Evolutionary conservation across 495 filamentous ascomycete species (phyloP).

Genomic region (Aspergillus funiculosus): DNA sequence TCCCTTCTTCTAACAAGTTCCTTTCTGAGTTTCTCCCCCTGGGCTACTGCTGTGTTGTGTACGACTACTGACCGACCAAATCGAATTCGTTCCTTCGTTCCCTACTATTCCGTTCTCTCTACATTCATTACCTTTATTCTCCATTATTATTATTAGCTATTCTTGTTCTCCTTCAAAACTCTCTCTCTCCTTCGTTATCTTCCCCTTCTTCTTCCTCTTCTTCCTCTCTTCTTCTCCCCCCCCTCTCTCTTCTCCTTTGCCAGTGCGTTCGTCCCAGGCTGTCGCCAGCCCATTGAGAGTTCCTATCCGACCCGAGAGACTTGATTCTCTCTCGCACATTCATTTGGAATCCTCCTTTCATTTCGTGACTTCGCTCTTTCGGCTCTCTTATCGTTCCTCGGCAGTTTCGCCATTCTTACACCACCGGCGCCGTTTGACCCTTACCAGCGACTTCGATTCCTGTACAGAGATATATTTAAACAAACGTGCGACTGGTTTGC

Average conservation of each 20-base stretch:
- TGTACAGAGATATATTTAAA: slow-evolving; percentile 29
- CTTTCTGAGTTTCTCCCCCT: no score
- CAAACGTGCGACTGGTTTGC: slow-evolving; percentile 32
- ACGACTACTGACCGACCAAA: slow-evolving; percentile 15
- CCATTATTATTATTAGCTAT: slow-evolving; percentile 3
- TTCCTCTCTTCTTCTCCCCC: slow-evolving; percentile 22
- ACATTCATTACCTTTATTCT: slow-evolving; percentile 4
- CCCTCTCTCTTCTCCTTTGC: slow-evolving; percentile 13
- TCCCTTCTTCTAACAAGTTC: slow-evolving; percentile 9
- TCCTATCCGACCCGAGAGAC: slow-evolving; percentile 44
- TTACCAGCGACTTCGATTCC: slow-evolving; percentile 18
- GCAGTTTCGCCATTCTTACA: background rate
- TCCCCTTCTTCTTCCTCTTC: slow-evolving; percentile 21
- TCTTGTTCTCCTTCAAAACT: slow-evolving; percentile 10
- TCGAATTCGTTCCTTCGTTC: slow-evolving; percentile 6
- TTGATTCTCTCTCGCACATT: slow-evolving; percentile 41
- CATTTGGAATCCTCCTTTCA: slow-evolving; percentile 33
- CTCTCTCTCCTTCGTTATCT: slow-evolving; percentile 17
- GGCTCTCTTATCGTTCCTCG: slow-evolving; percentile 10
- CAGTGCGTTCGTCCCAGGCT: slow-evolving; percentile 16
- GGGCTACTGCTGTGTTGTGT: no score
- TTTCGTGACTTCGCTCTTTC: slow-evolving; percentile 26
- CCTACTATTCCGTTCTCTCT: no score
- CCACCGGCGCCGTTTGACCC: slow-evolving; percentile 1
- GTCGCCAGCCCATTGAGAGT: slow-evolving; percentile 22